Evolutionary conservation across 257 asterid genomes (phyloP).

Genomic region (Solanum chilense): DNA sequence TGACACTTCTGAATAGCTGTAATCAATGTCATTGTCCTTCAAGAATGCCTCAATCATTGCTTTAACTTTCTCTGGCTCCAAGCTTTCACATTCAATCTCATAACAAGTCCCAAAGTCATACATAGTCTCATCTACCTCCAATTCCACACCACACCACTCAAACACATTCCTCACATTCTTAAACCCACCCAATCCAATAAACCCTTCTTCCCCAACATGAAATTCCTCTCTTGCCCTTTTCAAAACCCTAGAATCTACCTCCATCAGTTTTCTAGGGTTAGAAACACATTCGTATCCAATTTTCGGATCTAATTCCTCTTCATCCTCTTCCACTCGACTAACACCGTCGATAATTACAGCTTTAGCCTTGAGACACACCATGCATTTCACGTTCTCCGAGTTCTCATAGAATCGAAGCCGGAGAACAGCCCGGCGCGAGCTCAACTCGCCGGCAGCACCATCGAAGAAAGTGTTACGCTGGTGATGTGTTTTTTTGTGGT

Average conservation of each 20-base stretch:
- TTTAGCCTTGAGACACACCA: conserved; percentile 68
- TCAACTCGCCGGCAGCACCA: conserved; percentile 53
- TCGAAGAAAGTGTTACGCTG: conserved; percentile 85
- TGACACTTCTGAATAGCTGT: conserved; percentile 56
- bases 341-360: conserved; percentile 68
- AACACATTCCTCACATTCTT: conserved; percentile 68
- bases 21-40: conserved; percentile 60
- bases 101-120: conserved; percentile 80
- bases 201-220: conserved; percentile 36
- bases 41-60: conserved; percentile 53
- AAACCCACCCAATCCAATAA: conserved; percentile 75
- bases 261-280: conserved; percentile 33
- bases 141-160: conserved; percentile 66
- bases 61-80: conserved; percentile 75
- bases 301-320: conserved; percentile 61
- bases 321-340: conserved; percentile 88
- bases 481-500: conserved; percentile 50
- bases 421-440: conserved; percentile 54
- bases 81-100: conserved; percentile 88
- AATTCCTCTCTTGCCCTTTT: conserved; percentile 68
- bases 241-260: conserved; percentile 55
- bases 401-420: conserved; percentile 86
- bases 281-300: conserved; percentile 49
- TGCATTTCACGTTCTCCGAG: conserved; percentile 39
- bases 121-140: conserved; percentile 80